phyloP scores from a whole-genome alignment of 2,329 filamentous ascomycete genomes.

The Penicillium occitanis region DNA sequence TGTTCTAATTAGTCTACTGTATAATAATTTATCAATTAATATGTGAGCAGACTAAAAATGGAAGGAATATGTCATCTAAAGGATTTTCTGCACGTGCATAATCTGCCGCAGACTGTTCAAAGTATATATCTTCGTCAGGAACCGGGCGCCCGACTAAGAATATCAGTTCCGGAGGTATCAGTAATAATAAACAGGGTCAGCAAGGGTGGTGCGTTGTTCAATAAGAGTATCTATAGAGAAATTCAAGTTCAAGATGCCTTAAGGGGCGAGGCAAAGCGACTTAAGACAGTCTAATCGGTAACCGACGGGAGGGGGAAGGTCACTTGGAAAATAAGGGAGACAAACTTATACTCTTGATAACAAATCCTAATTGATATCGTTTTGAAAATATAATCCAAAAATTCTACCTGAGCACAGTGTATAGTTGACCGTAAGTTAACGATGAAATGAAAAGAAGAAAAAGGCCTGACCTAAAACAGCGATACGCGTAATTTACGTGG shows the following conservation, averaged over 20 bases:
- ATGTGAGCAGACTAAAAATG: not conserved
- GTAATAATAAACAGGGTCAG: not conserved
- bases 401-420: too few species aligned
- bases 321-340: too few species aligned
- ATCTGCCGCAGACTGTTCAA: not conserved
- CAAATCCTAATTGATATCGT: too few species aligned
- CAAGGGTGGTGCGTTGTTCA: not conserved
- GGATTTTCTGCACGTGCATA: not conserved
- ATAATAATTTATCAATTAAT: not conserved
- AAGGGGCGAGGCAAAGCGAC: too few species aligned
- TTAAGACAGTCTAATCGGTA: too few species aligned
- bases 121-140: not conserved
- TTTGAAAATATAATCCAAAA: too few species aligned
- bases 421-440: too few species aligned
- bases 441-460: too few species aligned
- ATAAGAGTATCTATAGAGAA: not conserved
- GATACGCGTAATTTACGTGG: slow-evolving; percentile 2
- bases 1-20: not conserved
- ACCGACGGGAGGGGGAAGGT: too few species aligned
- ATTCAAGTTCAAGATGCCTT: not conserved
- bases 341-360: too few species aligned
- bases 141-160: not conserved
- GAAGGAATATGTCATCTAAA: not conserved
- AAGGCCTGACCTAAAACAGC: not conserved
- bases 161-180: not conserved